Base-by-base conservation (phyloP, 148 eudicot genomes). In the Camellia sinensis region DNA sequence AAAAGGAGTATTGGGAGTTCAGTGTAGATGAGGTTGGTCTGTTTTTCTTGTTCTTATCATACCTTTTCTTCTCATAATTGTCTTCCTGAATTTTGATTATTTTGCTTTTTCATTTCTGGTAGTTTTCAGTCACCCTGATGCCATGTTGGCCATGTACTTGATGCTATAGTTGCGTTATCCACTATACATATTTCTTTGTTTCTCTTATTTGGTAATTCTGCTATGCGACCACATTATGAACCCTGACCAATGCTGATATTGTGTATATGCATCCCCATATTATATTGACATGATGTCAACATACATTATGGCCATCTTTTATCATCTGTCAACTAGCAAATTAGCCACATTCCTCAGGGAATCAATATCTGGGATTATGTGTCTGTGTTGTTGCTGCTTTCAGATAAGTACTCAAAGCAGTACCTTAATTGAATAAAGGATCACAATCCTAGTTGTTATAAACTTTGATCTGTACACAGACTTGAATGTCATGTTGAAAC, bases 1-100 rank as follows among this genome's bases (percentile, higher is more conserved):
- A 83, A 69, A 90, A 82, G 78, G 97, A 92, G 62, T 89, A 84
- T 67, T 92, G 93, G 93, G 97, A 92, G 41, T 88, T 87, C 81
- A 82, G 82, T 76, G 81, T 88, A 13, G 86, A 83, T 74, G 93
- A 92, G 97, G 97, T 90, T 69, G 54, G 86, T 85, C 78, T 60
- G 54, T 13, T 67, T 73, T 53, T 80, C 14, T 61, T 46, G 29
- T 2, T 74, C 12, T 66, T 56, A 22, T 80, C 21, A 15, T 71
- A 45, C 10, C 52, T 74, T 62, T 57, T 77, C 46, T 9, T 78
- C 37, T 74, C 62, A 53, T 74, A 37, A 18, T 85, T 50, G 53
- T 22, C 48, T 61, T 57, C 69, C 48, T 40, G 6, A 37, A 21
- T 44, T 83, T 63, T 18, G 43, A 45, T 70, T 18, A 7, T 6